Evolutionary conservation across 495 filamentous ascomycete species (phyloP).

Genomic region (Delitschia confertaspora): DNA sequence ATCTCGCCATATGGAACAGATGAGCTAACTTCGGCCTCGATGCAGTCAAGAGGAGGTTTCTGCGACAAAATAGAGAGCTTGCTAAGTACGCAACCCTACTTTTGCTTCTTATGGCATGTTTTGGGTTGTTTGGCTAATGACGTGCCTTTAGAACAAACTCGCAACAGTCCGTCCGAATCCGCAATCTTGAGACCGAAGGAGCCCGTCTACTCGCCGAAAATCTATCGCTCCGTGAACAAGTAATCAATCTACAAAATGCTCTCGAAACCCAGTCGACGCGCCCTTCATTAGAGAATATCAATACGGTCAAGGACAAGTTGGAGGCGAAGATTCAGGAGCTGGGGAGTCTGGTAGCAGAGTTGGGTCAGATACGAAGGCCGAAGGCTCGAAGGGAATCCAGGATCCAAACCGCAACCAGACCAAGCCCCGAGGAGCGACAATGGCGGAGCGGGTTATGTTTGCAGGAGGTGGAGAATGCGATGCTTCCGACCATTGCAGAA

Average conservation of each 20-base stretch:
- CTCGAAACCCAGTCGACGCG: slow-evolving; percentile 33
- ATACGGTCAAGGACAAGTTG: slow-evolving; percentile 35
- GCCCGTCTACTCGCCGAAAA: slow-evolving; percentile 81
- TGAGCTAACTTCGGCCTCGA: background rate
- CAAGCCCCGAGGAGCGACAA: slow-evolving; percentile 25
- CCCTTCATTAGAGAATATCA: slow-evolving; percentile 24
- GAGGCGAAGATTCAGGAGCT: slow-evolving; percentile 51
- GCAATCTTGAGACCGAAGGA: slow-evolving; percentile 74
- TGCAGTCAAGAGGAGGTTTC: slow-evolving; percentile 73
- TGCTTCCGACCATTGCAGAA: slow-evolving; percentile 74
- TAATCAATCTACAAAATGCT: slow-evolving; percentile 64
- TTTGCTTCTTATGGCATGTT: background rate
- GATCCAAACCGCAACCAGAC: slow-evolving; percentile 30
- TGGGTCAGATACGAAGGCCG: too few relatives aligned
- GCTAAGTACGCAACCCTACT: slow-evolving; percentile 42
- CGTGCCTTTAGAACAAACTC: slow-evolving; percentile 59
- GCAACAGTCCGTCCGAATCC: slow-evolving; percentile 80
- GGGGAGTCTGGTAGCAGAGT: slow-evolving; percentile 46
- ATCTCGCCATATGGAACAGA: background rate
- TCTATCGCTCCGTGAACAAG: slow-evolving; percentile 67
- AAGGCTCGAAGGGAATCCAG: too few relatives aligned
- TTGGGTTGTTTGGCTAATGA: slow-evolving; percentile 1
- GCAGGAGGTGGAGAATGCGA: slow-evolving; percentile 45
- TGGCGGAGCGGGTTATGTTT: slow-evolving; percentile 23
- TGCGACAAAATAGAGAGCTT: slow-evolving; percentile 91